A percentile compares a stretch with the other conserved stretches of the same genome.
phyloP scores from a whole-genome alignment of 2,329 filamentous ascomycete genomes.

The Aspergillus pseudoviridinutans region DNA sequence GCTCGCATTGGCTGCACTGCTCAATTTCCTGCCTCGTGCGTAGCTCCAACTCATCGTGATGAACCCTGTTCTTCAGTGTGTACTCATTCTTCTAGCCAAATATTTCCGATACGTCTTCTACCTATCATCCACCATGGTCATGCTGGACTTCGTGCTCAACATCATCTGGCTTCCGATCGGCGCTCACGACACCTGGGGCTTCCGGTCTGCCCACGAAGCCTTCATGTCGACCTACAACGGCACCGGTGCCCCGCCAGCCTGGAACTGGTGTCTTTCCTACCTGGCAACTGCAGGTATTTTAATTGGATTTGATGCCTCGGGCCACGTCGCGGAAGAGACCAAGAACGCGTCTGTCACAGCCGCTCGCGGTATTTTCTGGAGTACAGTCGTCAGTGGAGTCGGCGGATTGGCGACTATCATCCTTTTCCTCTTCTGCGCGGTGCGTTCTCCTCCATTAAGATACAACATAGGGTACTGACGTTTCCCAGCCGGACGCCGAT shows the following conservation, averaged over 20 bases:
- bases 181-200: slow-evolving; percentile 53
- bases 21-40: slow-evolving; percentile 51
- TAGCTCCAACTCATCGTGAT: not conserved
- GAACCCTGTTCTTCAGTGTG: no score
- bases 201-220: slow-evolving; percentile 56
- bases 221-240: slow-evolving; percentile 60
- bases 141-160: slow-evolving; percentile 58
- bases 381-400: slow-evolving; percentile 54
- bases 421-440: slow-evolving; percentile 56
- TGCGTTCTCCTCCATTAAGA: slow-evolving; percentile 23
- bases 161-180: slow-evolving; percentile 60
- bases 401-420: slow-evolving; percentile 56
- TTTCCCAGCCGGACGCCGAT: slow-evolving; percentile 45
- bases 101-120: slow-evolving; percentile 41
- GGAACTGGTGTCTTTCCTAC: slow-evolving; percentile 63
- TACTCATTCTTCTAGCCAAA: slow-evolving; percentile 29
- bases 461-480: not conserved
- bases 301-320: slow-evolving; percentile 59
- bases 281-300: slow-evolving; percentile 58
- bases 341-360: slow-evolving; percentile 51
- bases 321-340: slow-evolving; percentile 60
- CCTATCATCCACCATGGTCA: slow-evolving; percentile 39
- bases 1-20: slow-evolving; percentile 47
- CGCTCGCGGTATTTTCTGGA: slow-evolving; percentile 58
- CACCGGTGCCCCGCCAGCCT: slow-evolving; percentile 52